Percentiles rank a stretch among this genome's conserved stretches.
These are phyloP conservation scores for Colletotrichum horii DNA, from an alignment of 2,329 filamentous ascomycete genomes.

Conservation along the genomic window DNA sequence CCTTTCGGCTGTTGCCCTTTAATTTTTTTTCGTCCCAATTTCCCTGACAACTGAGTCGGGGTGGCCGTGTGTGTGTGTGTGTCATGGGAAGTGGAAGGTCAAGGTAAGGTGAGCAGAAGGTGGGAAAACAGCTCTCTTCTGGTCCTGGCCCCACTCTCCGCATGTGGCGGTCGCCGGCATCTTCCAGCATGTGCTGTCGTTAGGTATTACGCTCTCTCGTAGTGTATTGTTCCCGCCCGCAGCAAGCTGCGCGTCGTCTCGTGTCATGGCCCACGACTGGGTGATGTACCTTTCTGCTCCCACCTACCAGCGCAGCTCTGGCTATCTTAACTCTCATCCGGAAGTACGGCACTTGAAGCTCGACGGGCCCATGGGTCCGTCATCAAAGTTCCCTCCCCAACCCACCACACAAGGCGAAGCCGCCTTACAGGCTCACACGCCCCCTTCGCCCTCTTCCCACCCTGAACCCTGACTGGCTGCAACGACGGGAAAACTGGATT, in stretches of 20 bases:
- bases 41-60: not conserved
- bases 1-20: not conserved
- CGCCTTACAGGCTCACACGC: slow-evolving; percentile 1
- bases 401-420: not conserved
- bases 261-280: not conserved
- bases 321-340: not conserved
- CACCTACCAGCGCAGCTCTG: not conserved
- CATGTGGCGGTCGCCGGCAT: slow-evolving; percentile 13
- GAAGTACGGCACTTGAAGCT: slow-evolving; percentile 15
- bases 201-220: not conserved
- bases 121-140: not conserved
- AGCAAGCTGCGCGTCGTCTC: not conserved
- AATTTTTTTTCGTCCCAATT: not conserved
- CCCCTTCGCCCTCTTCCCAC: not conserved
- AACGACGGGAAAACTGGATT: not conserved
- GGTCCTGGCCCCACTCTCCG: not conserved
- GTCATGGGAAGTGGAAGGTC: not conserved
- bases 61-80: slow-evolving; percentile 1
- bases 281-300: not conserved
- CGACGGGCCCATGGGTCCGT: not conserved
- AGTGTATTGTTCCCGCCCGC: not conserved
- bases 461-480: not conserved
- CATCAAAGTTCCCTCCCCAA: slow-evolving; percentile 4
- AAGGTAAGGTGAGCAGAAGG: not conserved
- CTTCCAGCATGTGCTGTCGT: not conserved